These are phyloP conservation scores for Penicillium salamii DNA, from an alignment of 495 filamentous ascomycete species.

Conservation along the genomic window DNA sequence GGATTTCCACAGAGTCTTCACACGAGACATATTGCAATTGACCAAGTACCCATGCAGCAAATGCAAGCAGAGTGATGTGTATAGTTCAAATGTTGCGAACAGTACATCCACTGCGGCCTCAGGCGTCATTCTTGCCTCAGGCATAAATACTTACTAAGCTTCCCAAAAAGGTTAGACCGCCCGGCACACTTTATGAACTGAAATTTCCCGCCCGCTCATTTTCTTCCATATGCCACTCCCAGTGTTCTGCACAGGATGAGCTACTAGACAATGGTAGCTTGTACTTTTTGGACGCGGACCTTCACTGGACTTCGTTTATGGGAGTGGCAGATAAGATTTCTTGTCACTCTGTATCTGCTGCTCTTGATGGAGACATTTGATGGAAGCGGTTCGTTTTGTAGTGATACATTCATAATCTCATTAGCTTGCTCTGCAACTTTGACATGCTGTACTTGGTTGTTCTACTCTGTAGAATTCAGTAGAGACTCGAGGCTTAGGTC, in stretches of 20 bases:
- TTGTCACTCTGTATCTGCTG: conserved; percentile 91
- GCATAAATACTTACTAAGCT: conserved; percentile 11
- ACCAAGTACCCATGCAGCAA: too few species aligned
- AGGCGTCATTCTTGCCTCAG: background rate
- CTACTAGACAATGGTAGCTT: conserved; percentile 47
- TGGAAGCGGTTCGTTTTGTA: conserved; percentile 75
- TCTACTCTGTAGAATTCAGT: too few species aligned
- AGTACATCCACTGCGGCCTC: background rate
- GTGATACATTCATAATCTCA: conserved; percentile 46
- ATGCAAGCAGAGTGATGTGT: too few species aligned
- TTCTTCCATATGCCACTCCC: conserved; percentile 42
- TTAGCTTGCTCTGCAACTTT: background rate
- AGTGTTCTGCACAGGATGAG: conserved; percentile 50
- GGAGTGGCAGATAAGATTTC: conserved; percentile 66
- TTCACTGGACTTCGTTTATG: conserved; percentile 67
- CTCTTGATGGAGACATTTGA: conserved; percentile 75
- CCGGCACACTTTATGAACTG: conserved; percentile 9
- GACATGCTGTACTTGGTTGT: background rate
- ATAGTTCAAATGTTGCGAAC: too few species aligned
- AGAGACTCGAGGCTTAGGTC: background rate
- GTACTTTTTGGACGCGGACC: conserved; percentile 46
- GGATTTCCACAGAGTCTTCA: too few species aligned
- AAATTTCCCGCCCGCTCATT: conserved; percentile 20
- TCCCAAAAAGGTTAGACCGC: conserved; percentile 11
- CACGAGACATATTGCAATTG: too few species aligned